A percentile compares a stretch with the other conserved stretches of the same genome.
Evolutionary conservation across 2,329 filamentous ascomycete species (phyloP).

Genomic region (Clonostachys solani): DNA sequence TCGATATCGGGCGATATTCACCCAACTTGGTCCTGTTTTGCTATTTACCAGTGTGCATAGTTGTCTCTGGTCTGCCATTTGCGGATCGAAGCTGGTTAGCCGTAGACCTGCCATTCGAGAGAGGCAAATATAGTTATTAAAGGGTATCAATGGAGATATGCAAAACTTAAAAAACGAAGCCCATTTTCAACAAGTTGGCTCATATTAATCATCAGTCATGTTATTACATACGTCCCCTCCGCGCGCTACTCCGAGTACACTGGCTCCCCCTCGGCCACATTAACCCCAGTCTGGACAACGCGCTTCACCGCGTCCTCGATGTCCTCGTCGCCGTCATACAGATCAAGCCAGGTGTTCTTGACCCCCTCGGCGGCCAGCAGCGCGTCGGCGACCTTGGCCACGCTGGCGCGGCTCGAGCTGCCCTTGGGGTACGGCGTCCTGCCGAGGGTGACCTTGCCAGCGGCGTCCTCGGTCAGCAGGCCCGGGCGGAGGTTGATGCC

Average conservation of each 20-base stretch:
- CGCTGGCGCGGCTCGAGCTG: conserved; percentile 49
- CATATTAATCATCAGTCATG: neutral
- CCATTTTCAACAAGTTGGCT: neutral
- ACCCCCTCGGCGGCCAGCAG: conserved; percentile 45
- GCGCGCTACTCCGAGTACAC: conserved; percentile 16
- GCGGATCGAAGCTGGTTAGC: too few relatives aligned
- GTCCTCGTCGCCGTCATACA: conserved; percentile 48
- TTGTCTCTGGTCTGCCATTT: too few relatives aligned
- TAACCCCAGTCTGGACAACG: conserved; percentile 42
- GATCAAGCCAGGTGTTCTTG: conserved; percentile 49
- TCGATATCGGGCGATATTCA: too few relatives aligned
- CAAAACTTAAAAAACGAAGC: neutral
- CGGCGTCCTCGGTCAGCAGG: conserved; percentile 41
- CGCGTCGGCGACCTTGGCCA: conserved; percentile 53
- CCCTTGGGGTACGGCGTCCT: conserved; percentile 32
- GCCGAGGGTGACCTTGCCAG: conserved; percentile 40
- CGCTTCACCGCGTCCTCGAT: conserved; percentile 40
- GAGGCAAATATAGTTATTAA: too few relatives aligned
- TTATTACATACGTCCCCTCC: too few relatives aligned
- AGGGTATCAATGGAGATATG: too few relatives aligned
- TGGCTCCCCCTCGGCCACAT: conserved; percentile 48
- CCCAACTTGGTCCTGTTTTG: too few relatives aligned
- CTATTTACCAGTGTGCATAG: too few relatives aligned
- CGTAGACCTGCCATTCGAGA: too few relatives aligned
- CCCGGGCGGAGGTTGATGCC: conserved; percentile 52